Base-by-base conservation (phyloP, 768 basidiomycete genomes). In the Boletus subcaerulescens region DNA sequence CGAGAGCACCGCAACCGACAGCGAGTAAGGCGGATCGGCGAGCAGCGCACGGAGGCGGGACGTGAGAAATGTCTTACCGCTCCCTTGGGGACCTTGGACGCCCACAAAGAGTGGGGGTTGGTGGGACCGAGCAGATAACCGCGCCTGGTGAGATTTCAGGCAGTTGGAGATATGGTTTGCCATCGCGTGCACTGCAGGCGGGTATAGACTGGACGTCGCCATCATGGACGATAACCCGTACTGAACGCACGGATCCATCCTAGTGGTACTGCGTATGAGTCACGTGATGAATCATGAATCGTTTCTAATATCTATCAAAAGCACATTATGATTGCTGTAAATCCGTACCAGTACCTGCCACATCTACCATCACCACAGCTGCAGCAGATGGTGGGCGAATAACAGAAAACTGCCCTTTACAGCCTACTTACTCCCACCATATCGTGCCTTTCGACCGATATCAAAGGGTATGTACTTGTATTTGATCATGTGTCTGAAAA, bases 401-500 rank as follows among this genome's bases (percentile, higher is more conserved):
- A 56, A 50, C 49, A 36, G 5, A 43, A 55, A 47, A 44, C 36
- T n/a, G 45, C 41, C 51, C 50, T 59, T 52, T 46, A 50, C 35
- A 50, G 24, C 18, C 60, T 68, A 86, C 67, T 80, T 81, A 56
- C 75, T 62, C 50, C 76, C 75, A 46, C 91, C 90, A 60, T 95
- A 98, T 43, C 90, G 85, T 54, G 90, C 79, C 76, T 98, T 98
- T 67, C 93, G 88, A 31, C 94, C 96, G 56, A 98, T 80, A 68
- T 98, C 96, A 73, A 95, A 98, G 22, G 95, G 94, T 56, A 95
- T 78, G 74, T 94, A 98, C 71, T 93, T 93, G 78, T 98, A 98
- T 73, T 97, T 97, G 77, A 97, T 89, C 96, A 98, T 98, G 73
- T 99, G 96, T 65, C 93, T 95, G 65, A 50, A n/a, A 45, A 22